Evolutionary conservation across 2,329 filamentous ascomycete species (phyloP).

Genomic region (Cercospora citrullina): DNA sequence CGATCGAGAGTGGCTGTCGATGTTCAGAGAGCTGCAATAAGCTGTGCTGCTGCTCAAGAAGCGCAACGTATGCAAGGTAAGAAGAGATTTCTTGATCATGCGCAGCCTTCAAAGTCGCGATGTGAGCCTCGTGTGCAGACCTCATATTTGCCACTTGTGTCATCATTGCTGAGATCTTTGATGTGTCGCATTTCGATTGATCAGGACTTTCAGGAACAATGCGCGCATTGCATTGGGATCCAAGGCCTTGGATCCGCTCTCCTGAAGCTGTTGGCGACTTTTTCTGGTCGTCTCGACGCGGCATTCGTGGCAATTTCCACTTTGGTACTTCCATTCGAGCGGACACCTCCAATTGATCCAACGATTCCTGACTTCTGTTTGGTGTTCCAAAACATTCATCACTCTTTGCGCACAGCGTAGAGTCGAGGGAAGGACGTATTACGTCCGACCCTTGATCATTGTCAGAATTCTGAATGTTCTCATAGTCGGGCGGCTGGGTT

Average conservation of each 20-base stretch:
- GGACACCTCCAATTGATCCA: not conserved
- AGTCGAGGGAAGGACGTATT: not conserved
- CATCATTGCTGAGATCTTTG: conserved; percentile 6
- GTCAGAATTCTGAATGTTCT: not conserved
- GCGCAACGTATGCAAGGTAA: conserved; percentile 41
- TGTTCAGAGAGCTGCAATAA: not conserved
- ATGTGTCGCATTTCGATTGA: not conserved
- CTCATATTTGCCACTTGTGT: conserved; percentile 41
- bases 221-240: not conserved
- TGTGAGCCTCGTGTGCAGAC: conserved; percentile 43
- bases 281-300: not conserved
- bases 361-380: not conserved
- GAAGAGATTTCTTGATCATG: conserved; percentile 45
- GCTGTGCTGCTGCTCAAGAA: conserved; percentile 42
- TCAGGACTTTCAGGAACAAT: not conserved
- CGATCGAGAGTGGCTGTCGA: not conserved
- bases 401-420: not conserved
- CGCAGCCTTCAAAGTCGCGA: conserved; percentile 40
- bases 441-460: not conserved
- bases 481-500: not conserved
- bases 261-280: not conserved
- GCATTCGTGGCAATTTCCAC: not conserved
- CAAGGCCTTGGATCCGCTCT: not conserved
- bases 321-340: not conserved
- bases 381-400: not conserved